phyloP scores from a whole-genome alignment of 2,329 filamentous ascomycete species.

The Aspergillus sp. region DNA sequence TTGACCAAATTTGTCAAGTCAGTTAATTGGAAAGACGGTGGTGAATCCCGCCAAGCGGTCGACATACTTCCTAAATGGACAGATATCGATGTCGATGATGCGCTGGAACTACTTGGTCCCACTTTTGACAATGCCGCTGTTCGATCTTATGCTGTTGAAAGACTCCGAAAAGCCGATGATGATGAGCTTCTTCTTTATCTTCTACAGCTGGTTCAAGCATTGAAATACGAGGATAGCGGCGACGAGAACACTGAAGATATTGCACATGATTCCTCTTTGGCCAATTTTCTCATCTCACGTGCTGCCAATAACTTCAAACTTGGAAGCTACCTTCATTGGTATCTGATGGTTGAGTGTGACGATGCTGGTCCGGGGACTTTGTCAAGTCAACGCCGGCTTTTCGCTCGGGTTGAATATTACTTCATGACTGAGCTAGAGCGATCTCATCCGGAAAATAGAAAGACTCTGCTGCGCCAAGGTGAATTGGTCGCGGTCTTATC shows the following conservation, averaged over 20 bases:
- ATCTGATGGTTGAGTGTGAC: slow-evolving; percentile 95
- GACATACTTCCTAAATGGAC: slow-evolving; percentile 91
- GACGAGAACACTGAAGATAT: slow-evolving; percentile 58
- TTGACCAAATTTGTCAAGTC: slow-evolving; percentile 98
- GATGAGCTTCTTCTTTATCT: slow-evolving; percentile 87
- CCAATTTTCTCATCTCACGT: slow-evolving; percentile 80
- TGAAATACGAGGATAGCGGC: slow-evolving; percentile 84
- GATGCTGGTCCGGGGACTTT: slow-evolving; percentile 72
- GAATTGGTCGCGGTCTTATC: slow-evolving; percentile 84
- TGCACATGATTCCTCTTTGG: slow-evolving; percentile 74
- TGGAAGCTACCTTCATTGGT: slow-evolving; percentile 97
- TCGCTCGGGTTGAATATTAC: slow-evolving; percentile 89
- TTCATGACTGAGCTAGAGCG: slow-evolving; percentile 87
- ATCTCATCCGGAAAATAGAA: slow-evolving; percentile 68
- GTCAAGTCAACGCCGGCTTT: slow-evolving; percentile 73
- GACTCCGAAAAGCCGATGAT: slow-evolving; percentile 86
- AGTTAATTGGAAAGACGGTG: slow-evolving; percentile 84
- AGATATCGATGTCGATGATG: slow-evolving; percentile 94
- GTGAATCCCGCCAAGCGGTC: slow-evolving; percentile 82
- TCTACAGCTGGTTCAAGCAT: slow-evolving; percentile 87
- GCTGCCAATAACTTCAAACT: slow-evolving; percentile 84
- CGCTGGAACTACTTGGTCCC: slow-evolving; percentile 85
- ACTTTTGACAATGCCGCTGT: slow-evolving; percentile 86
- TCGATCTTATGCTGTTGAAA: slow-evolving; percentile 86
- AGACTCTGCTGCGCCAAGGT: slow-evolving; percentile 75